Conservation (phyloP, 306 rosid genomes). For the Chamaecrista fasciculata region DNA sequence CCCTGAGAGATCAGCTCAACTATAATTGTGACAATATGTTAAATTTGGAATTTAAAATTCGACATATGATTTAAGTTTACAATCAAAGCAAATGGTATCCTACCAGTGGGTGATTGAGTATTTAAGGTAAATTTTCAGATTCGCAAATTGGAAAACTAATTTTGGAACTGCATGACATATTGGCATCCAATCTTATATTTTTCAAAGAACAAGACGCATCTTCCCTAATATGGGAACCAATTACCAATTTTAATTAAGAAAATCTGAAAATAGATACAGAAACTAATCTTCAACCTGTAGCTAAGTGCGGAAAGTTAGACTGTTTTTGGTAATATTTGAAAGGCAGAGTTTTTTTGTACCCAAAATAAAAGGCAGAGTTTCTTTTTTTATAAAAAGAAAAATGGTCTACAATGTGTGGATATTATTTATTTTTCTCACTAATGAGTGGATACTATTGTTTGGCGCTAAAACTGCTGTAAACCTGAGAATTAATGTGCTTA, state of each 20-base stretch:
- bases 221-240: neutral
- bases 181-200: neutral
- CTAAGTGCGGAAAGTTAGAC: neutral
- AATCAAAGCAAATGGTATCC: neutral
- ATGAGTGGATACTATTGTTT: constrained; percentile 15
- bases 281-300: neutral
- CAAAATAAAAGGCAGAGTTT: too few species aligned
- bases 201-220: too few species aligned
- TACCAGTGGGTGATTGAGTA: neutral
- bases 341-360: too few species aligned
- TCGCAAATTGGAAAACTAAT: neutral
- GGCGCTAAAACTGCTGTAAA: neutral
- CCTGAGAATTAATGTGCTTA: constrained; percentile 18
- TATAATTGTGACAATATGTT: too few species aligned
- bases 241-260: neutral
- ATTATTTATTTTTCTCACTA: too few species aligned
- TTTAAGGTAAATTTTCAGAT: neutral
- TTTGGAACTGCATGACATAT: neutral
- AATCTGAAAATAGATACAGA: neutral
- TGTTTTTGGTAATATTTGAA: neutral
- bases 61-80: neutral
- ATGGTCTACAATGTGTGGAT: neutral
- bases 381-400: too few species aligned
- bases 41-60: neutral
- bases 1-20: neutral